Evolutionary conservation across 1,284 basidiomycete genomes (phyloP), one percentile per base, ranked within the genome.

Genomic region (Amanita bisporigera): DNA sequence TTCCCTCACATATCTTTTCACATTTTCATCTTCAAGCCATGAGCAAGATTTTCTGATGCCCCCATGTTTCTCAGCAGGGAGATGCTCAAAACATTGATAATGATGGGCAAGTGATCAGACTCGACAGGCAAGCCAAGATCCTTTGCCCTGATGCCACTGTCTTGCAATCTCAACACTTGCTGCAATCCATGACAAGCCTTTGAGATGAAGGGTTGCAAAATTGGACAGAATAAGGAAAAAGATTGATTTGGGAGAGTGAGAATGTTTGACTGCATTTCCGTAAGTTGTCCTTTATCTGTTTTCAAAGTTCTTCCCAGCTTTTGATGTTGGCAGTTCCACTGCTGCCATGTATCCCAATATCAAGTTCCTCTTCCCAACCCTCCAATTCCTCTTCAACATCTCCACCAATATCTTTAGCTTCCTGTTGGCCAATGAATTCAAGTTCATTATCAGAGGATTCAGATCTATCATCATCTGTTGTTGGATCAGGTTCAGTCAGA

Each of bases 51-150:
- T n/a, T n/a, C n/a, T n/a, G n/a, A n/a, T n/a, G n/a, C n/a, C n/a
- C 72, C 1, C 64, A 58, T 17, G 67, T 73, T 75, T 31, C 60
- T n/a, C 55, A 5, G 19, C 26, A 0, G 80, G 79, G 19, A 83
- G 72, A 62, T 79, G 74, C 64, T 81, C 76, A 64, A 80, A 82
- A 6, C 72, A 64, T 64, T 83, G 82, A 70, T 83, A 83, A 68
- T 82, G 76, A 7, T 68, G 68, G 61, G 78, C 77, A 40, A 82
- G 72, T 19, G 74, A 71, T 4, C 73, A 64, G n/a, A 83, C 69
- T 33, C 68, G 64, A 1, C 73, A 61, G 6, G 80, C 75, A 75
- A 81, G 80, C 26, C 72, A 41, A n/a, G 9, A 21, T 12, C 38
- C 36, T 14, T 59, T 14, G 11, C 36, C 57, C 6, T 59, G 38